phyloP scores from a whole-genome alignment of 805 yeast species.

The Suhomyces sp. region DNA sequence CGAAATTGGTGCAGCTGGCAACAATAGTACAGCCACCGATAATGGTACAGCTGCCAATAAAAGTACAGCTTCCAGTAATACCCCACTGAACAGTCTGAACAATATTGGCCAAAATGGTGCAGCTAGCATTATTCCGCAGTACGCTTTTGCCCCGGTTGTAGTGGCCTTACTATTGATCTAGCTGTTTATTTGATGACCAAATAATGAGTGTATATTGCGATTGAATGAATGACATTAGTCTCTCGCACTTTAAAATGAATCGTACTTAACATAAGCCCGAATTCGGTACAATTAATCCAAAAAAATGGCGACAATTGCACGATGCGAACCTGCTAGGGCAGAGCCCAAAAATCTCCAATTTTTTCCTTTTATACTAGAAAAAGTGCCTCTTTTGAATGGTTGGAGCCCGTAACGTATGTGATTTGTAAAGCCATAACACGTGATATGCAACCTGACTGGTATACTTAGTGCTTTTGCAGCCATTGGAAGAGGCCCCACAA shows the following conservation, averaged over 20 bases:
- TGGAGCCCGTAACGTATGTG: too few relatives aligned
- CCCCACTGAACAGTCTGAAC: not conserved
- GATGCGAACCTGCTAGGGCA: conserved; percentile 64
- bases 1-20: not conserved
- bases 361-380: conserved; percentile 60
- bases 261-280: not conserved
- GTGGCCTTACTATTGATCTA: not conserved
- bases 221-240: not conserved
- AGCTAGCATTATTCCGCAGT: not conserved
- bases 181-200: not conserved
- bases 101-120: not conserved
- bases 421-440: too few relatives aligned
- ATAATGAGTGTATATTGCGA: not conserved
- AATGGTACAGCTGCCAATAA: not conserved
- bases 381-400: conserved; percentile 34
- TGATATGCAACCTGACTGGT: not conserved
- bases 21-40: not conserved
- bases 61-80: not conserved
- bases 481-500: not conserved
- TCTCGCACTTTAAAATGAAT: not conserved
- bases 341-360: conserved; percentile 59
- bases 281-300: not conserved
- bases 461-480: not conserved
- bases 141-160: not conserved
- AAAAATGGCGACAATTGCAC: conserved; percentile 52